Conservation (phyloP, 495 filamentous ascomycete species). For the Aspergillus biplanus region DNA sequence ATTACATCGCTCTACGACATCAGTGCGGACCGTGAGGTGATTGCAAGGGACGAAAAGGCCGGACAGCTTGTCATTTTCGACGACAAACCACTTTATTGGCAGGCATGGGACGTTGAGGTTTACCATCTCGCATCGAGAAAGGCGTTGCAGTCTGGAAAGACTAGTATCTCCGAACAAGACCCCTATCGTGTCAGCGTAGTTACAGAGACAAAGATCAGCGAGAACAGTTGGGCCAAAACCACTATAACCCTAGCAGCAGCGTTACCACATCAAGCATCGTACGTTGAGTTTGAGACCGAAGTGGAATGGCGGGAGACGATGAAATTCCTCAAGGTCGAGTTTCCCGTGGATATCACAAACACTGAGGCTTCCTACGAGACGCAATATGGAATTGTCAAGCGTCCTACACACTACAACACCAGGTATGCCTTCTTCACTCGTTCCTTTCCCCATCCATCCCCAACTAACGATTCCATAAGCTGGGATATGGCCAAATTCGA, state of each 20-base stretch:
- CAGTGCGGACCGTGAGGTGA: conserved; percentile 69
- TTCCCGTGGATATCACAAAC: conserved; percentile 89
- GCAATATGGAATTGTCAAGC: conserved; percentile 83
- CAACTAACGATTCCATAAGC: conserved; percentile 38
- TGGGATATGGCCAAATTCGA: conserved; percentile 99
- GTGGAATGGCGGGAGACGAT: conserved; percentile 93
- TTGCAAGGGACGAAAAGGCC: conserved; percentile 77
- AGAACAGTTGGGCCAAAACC: conserved; percentile 84
- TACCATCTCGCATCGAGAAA: conserved; percentile 88
- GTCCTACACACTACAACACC: conserved; percentile 96
- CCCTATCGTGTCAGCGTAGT: conserved; percentile 76
- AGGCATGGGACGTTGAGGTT: conserved; percentile 98
- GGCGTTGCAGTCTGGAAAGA: conserved; percentile 66
- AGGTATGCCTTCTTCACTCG: conserved; percentile 44
- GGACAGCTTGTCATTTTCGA: conserved; percentile 96
- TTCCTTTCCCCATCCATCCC: not conserved
- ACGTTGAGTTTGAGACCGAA: conserved; percentile 77
- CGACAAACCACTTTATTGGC: conserved; percentile 98
- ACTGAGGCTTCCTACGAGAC: conserved; percentile 97
- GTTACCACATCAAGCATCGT: conserved; percentile 63
- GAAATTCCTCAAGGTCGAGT: conserved; percentile 99
- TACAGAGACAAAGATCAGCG: conserved; percentile 83
- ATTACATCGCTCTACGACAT: conserved; percentile 85
- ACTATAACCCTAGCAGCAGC: conserved; percentile 78
- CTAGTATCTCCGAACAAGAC: conserved; percentile 71